Evolutionary conservation across 805 yeast species (phyloP).

Genomic region (Cyberlindnera xylosilytica): DNA sequence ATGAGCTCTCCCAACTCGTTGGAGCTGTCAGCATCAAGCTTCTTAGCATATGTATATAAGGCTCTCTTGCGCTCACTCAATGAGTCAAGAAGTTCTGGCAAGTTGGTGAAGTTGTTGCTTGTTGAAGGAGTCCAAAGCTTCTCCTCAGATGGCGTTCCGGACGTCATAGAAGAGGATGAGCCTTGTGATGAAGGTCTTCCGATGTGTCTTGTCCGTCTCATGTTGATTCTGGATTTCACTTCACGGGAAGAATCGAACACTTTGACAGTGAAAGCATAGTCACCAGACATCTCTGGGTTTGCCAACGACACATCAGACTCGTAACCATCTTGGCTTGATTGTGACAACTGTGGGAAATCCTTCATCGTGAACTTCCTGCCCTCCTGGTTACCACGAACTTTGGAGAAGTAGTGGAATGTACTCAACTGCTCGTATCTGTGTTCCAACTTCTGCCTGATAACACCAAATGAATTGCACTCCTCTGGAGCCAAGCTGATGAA

Average conservation of each 20-base stretch:
- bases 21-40: conserved; percentile 13
- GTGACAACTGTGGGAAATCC: conserved; percentile 36
- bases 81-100: conserved; percentile 36
- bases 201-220: conserved; percentile 15
- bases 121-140: conserved; percentile 44
- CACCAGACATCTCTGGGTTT: conserved; percentile 47
- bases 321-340: conserved; percentile 36
- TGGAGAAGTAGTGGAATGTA: conserved; percentile 37
- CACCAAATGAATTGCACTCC: conserved; percentile 55
- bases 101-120: conserved; percentile 36
- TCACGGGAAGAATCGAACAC: conserved; percentile 31
- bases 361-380: conserved; percentile 16
- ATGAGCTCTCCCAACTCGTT: conserved; percentile 10
- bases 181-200: not conserved
- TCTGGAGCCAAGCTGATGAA: conserved; percentile 53
- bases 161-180: not conserved
- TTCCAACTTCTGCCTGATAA: conserved; percentile 56
- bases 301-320: conserved; percentile 50
- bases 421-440: conserved; percentile 44
- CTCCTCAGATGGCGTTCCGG: conserved; percentile 11
- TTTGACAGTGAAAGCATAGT: conserved; percentile 47
- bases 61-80: conserved; percentile 28
- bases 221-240: conserved; percentile 14
- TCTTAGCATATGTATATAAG: conserved; percentile 30
- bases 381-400: conserved; percentile 20